Percentiles rank a stretch among this genome's conserved stretches.
Conservation (phyloP, 805 yeast species). For the Candida easanensis region DNA sequence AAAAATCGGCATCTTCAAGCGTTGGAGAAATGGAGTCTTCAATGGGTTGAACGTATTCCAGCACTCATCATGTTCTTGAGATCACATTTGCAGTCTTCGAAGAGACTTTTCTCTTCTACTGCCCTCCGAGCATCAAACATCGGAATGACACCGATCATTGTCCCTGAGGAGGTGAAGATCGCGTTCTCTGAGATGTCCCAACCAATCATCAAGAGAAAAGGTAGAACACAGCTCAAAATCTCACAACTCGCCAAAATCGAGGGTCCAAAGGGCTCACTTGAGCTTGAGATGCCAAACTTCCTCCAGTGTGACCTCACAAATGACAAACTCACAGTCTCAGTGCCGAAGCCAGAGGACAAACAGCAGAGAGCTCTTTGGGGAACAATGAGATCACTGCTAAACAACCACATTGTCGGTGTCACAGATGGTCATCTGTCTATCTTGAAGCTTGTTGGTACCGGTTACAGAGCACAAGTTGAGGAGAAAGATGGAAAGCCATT, state of each 20-base stretch:
- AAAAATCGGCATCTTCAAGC: constrained; percentile 1
- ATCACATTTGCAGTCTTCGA: constrained; percentile 7
- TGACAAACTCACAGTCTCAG: constrained; percentile 48
- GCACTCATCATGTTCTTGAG: constrained; percentile 7
- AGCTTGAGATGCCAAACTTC: constrained; percentile 70
- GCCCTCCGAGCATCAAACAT: constrained; percentile 52
- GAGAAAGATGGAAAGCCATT: constrained; percentile 44
- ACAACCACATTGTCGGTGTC: constrained; percentile 81
- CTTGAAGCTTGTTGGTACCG: constrained; percentile 91
- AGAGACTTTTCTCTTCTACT: constrained; percentile 35
- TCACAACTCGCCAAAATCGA: constrained; percentile 56
- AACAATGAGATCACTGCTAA: constrained; percentile 74
- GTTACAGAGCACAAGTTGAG: constrained; percentile 86
- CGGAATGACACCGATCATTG: constrained; percentile 74
- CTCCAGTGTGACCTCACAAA: constrained; percentile 42
- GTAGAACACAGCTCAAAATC: constrained; percentile 54
- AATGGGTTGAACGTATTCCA: background rate
- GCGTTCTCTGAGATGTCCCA: constrained; percentile 45
- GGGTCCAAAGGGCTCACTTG: constrained; percentile 78
- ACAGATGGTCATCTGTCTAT: constrained; percentile 90
- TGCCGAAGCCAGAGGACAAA: constrained; percentile 53
- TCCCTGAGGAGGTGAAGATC: constrained; percentile 60
- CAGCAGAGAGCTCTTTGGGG: constrained; percentile 94
- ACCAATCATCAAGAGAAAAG: constrained; percentile 64
- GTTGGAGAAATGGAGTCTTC: background rate